A percentile compares a stretch with the other conserved stretches of the same genome.
Evolutionary conservation across 352 stramenopile species (phyloP).

Genomic region (Pythium biforme): DNA sequence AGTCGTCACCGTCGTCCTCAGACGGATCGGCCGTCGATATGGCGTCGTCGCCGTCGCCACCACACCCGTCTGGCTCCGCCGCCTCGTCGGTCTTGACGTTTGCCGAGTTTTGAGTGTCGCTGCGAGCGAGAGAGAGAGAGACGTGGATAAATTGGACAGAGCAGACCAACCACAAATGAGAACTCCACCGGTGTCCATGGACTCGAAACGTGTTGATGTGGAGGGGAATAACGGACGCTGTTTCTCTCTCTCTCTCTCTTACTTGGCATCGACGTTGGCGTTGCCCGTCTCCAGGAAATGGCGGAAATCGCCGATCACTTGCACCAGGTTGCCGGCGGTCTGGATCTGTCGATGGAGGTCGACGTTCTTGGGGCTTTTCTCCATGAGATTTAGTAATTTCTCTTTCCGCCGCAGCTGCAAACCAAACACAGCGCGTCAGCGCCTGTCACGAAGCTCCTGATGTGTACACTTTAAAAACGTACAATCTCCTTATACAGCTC

Average conservation of each 20-base stretch:
- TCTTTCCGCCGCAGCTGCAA: conserved; percentile 78
- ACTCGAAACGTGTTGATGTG: not conserved
- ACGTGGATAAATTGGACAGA: conserved; percentile 4
- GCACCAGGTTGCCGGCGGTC: conserved; percentile 76
- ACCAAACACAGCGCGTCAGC: not conserved
- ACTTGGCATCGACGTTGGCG: conserved; percentile 10
- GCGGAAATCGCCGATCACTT: conserved; percentile 81
- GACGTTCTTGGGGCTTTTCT: conserved; percentile 82
- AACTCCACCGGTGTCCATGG: not conserved
- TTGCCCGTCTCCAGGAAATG: conserved; percentile 76
- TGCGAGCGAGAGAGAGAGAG: not conserved
- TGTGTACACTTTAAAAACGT: conserved; percentile 11
- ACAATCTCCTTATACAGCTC: conserved; percentile 89
- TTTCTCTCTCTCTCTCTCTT: not conserved
- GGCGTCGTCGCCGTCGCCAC: conserved; percentile 21
- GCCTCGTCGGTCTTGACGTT: conserved; percentile 29
- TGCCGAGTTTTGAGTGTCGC: conserved; percentile 33
- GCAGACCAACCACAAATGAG: not conserved
- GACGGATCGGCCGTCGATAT: conserved; percentile 37
- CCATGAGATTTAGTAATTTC: conserved; percentile 80
- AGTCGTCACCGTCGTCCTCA: conserved; percentile 34
- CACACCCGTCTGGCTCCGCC: not conserved
- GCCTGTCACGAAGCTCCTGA: not conserved
- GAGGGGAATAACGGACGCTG: not conserved
- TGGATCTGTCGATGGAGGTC: conserved; percentile 87